Conservation (phyloP, 2,329 filamentous ascomycete genomes). For the Trichoderma sp. region DNA sequence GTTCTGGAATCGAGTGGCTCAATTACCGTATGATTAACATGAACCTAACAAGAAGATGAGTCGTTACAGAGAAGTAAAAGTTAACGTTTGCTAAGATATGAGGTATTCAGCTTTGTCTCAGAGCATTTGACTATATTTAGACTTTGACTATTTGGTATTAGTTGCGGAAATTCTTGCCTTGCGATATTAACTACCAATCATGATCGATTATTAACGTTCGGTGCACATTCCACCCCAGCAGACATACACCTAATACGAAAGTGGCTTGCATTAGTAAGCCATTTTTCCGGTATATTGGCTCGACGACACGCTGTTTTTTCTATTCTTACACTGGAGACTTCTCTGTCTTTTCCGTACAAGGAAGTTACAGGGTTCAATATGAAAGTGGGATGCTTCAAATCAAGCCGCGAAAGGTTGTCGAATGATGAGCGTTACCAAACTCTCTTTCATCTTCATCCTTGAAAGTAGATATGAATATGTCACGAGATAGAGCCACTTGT, state of each 20-base stretch:
- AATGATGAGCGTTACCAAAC: background rate
- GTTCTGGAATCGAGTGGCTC: background rate
- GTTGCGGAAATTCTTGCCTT: conserved; percentile 1
- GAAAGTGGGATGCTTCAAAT: background rate
- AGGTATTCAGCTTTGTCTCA: background rate
- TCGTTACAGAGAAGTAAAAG: background rate
- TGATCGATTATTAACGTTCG: background rate
- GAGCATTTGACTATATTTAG: background rate
- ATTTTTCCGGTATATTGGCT: background rate
- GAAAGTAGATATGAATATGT: background rate
- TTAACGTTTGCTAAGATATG: background rate
- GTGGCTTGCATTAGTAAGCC: background rate
- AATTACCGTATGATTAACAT: background rate
- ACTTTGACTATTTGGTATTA: background rate
- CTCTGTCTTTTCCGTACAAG: background rate
- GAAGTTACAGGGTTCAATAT: background rate
- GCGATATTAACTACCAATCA: background rate
- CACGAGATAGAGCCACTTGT: background rate
- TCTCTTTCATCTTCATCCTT: background rate
- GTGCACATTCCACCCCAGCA: background rate
- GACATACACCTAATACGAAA: background rate
- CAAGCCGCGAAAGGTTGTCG: background rate
- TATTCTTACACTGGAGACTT: background rate
- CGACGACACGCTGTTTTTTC: background rate
- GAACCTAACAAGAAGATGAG: background rate